phyloP scores from a whole-genome alignment of 768 basidiomycete genomes.

The Paxillus involutus region DNA sequence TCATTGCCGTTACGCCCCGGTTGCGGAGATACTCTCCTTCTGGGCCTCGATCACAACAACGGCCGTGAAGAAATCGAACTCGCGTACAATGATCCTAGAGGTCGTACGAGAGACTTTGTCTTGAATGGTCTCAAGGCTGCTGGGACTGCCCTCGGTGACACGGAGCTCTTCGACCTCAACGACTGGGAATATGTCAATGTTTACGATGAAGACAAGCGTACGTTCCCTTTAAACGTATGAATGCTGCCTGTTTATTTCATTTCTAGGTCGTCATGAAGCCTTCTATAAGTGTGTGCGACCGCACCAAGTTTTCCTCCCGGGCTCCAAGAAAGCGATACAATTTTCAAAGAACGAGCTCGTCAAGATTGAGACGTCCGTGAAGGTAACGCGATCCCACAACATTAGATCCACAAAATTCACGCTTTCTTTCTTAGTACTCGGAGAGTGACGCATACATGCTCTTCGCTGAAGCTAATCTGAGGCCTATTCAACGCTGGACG shows the following conservation, averaged over 20 bases:
- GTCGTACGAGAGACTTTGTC: constrained; percentile 73
- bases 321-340: constrained; percentile 39
- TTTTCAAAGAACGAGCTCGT: constrained; percentile 76
- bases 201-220: constrained; percentile 57
- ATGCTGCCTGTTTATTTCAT: neutral
- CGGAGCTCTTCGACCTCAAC: constrained; percentile 56
- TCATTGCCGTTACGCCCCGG: constrained; percentile 76
- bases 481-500: constrained; percentile 84
- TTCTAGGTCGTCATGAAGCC: constrained; percentile 77
- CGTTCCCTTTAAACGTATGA: constrained; percentile 17
- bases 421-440: constrained; percentile 60
- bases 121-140: constrained; percentile 82
- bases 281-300: constrained; percentile 68
- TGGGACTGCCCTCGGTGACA: constrained; percentile 66
- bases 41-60: constrained; percentile 91
- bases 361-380: constrained; percentile 85
- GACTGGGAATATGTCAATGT: constrained; percentile 74
- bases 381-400: constrained; percentile 50
- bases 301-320: constrained; percentile 58
- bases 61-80: constrained; percentile 66
- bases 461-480: constrained; percentile 74
- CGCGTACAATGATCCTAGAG: constrained; percentile 84
- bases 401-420: neutral
- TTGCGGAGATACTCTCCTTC: constrained; percentile 76
- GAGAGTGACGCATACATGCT: constrained; percentile 65